A percentile compares a stretch with the other conserved stretches of the same genome.
These are phyloP conservation scores for Paramecium primaurelia DNA, from an alignment of 73 alveolate genomes.

Conservation along the genomic window DNA sequence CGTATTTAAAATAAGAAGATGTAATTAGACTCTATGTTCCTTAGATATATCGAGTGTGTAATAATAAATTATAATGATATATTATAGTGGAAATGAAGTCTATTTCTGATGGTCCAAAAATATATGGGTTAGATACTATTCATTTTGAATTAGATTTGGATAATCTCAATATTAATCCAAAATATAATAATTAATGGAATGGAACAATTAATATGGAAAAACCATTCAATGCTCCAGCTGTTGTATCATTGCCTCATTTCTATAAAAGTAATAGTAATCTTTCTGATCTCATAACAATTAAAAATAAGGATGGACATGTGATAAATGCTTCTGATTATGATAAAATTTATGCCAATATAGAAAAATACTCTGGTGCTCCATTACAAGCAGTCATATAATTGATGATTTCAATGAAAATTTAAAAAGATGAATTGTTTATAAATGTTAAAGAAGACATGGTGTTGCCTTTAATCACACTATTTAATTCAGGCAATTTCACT, in stretches of 20 bases:
- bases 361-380: constrained; percentile 33
- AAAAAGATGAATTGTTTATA: background rate
- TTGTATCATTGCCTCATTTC: constrained; percentile 33
- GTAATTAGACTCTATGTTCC: background rate
- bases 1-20: background rate
- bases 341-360: constrained; percentile 27
- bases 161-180: background rate
- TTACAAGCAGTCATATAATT: constrained; percentile 1
- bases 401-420: background rate
- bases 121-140: background rate
- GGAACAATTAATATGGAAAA: constrained; percentile 19
- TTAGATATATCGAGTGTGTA: background rate
- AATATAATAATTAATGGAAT: background rate
- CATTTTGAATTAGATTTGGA: background rate
- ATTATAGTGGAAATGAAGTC: background rate
- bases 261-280: background rate
- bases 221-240: constrained; percentile 42
- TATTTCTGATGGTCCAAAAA: background rate
- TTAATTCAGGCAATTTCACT: constrained; percentile 31
- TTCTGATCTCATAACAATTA: background rate
- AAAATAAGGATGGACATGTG: background rate
- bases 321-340: background rate
- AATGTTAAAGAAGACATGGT: background rate
- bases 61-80: background rate
- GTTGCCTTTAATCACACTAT: background rate